These are phyloP conservation scores for Tricholoma saponaceum DNA, from an alignment of 768 basidiomycete species.

Conservation along the genomic window DNA sequence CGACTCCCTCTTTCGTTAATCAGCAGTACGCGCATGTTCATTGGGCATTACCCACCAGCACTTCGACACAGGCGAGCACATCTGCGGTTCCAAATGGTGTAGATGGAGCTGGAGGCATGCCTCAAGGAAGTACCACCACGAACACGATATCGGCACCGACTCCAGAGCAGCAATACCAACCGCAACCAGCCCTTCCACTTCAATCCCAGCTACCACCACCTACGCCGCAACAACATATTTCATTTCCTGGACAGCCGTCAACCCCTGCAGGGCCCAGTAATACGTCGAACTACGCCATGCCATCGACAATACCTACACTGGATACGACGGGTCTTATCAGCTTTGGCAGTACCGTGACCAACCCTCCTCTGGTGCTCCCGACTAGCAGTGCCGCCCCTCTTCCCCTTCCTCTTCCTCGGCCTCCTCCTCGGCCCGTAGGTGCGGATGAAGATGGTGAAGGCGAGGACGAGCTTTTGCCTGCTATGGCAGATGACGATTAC, in stretches of 20 bases:
- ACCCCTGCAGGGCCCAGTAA: neutral
- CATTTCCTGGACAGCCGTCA: neutral
- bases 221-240: neutral
- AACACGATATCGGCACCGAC: neutral
- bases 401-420: conserved; percentile 6
- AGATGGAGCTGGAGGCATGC: conserved; percentile 1
- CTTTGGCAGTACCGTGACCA: conserved; percentile 9
- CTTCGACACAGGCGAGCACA: neutral
- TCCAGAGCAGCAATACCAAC: neutral
- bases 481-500: conserved; percentile 88
- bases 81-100: neutral
- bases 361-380: conserved; percentile 11
- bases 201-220: neutral
- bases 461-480: conserved; percentile 75
- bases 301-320: conserved; percentile 7
- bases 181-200: neutral
- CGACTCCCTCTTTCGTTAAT: conserved; percentile 7
- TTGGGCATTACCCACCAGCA: conserved; percentile 26
- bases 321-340: conserved; percentile 20
- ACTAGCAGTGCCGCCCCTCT: conserved; percentile 13
- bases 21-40: conserved; percentile 35
- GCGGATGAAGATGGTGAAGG: conserved; percentile 61
- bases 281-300: conserved; percentile 7
- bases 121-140: conserved; percentile 5
- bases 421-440: conserved; percentile 11